Percentiles rank a stretch among this genome's conserved stretches.
These are phyloP conservation scores for Talaromyces sp. DNA, from an alignment of 2,329 filamentous ascomycete genomes.

Conservation along the genomic window DNA sequence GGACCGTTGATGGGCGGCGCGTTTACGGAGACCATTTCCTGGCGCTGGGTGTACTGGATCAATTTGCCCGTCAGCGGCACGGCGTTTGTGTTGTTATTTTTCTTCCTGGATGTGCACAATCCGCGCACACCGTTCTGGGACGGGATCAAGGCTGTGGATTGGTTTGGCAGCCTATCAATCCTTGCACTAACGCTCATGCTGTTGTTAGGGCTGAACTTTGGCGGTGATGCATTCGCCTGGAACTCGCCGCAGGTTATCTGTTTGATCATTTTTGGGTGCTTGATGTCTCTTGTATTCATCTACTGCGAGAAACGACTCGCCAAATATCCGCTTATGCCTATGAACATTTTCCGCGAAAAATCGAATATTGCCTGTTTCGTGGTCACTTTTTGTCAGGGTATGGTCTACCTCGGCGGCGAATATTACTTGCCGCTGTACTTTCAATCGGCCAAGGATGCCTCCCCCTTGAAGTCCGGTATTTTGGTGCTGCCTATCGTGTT, in stretches of 20 bases:
- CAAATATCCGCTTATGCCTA: constrained; percentile 65
- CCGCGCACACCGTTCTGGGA: constrained; percentile 50
- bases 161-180: constrained; percentile 53
- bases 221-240: constrained; percentile 51
- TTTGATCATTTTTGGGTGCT: constrained; percentile 50
- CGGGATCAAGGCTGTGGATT: constrained; percentile 54
- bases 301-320: constrained; percentile 63
- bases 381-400: constrained; percentile 49
- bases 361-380: constrained; percentile 59
- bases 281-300: constrained; percentile 54
- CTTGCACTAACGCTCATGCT: constrained; percentile 52
- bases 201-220: constrained; percentile 54
- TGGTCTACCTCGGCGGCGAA: constrained; percentile 60
- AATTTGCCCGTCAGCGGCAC: constrained; percentile 52
- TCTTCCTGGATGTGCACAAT: constrained; percentile 56
- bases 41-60: constrained; percentile 58
- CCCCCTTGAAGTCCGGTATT: constrained; percentile 56
- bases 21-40: constrained; percentile 41
- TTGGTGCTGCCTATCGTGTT: constrained; percentile 61
- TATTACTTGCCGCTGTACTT: constrained; percentile 75
- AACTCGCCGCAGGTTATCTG: constrained; percentile 54
- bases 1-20: constrained; percentile 29
- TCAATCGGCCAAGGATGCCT: constrained; percentile 62
- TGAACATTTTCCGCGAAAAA: constrained; percentile 56
- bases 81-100: constrained; percentile 49